Base-by-base conservation (phyloP, 2,329 filamentous ascomycete species). In the Ilyonectria robusta region DNA sequence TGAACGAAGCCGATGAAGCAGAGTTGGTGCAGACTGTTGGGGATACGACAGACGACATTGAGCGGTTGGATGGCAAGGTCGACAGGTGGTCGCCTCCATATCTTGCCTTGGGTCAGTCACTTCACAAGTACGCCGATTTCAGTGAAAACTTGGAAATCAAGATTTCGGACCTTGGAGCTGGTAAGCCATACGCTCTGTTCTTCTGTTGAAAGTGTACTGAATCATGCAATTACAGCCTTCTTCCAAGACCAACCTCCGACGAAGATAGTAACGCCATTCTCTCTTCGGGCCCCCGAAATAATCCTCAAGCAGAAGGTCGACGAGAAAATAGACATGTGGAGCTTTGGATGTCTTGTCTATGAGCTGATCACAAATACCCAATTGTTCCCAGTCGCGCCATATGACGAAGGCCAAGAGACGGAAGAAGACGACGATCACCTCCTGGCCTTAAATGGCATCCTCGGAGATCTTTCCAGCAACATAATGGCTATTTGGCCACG, bases 331-430 rank as follows among this genome's bases (percentile, higher is more conserved):
- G 61, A 70, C 6, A 59, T 68, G 1, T 71, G 65, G 69, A 71
- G 67, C 35, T 70, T 71, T 15, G 67, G 67, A 0, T 71, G 67
- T 9, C 67, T 71, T 17, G 19, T 70, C 1, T 70, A 55, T 17
- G 69, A 70, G 17, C 51, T 70, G 1, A 17, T 60, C 2, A 68
- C 61, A 0, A 68, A 65, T 3, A 33, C 67, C 0, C 65, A 50
- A 7, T 65, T 71, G 2, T 66, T 71, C n/a, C 55, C 50, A 6
- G 40, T 47, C 57, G 55, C 9, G 0, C 37, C 21, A 21, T 42
- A 21, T 51, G 11, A 33, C 31, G 6, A 15, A 26, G 59, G 17
- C 33, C 6, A 19, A 37, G 11, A 19, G 8, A 48, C 29, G 3
- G 13, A 59, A 6, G 29, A 58, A 26, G 29, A 66, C 8, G 65